Percentiles rank a stretch among this genome's conserved stretches.
These are phyloP conservation scores for Fusarium kyushuense DNA, from an alignment of 2,329 filamentous ascomycete species.

Conservation along the genomic window DNA sequence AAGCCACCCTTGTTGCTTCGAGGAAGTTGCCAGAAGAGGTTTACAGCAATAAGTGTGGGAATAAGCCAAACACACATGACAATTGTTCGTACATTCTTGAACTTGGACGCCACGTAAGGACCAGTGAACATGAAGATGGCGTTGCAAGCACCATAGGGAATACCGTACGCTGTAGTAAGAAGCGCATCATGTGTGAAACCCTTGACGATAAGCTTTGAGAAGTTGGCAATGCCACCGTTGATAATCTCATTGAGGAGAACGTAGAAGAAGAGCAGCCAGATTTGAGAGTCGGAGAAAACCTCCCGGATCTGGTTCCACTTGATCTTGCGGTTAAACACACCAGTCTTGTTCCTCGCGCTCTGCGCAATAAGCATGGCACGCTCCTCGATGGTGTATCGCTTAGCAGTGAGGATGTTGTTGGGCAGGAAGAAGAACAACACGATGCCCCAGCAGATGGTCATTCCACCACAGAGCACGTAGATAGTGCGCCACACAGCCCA, in stretches of 20 bases:
- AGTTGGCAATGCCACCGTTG: slow-evolving; percentile 67
- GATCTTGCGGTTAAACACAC: slow-evolving; percentile 63
- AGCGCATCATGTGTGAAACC: slow-evolving; percentile 54
- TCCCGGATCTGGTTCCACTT: slow-evolving; percentile 63
- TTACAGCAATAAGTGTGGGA: slow-evolving; percentile 63
- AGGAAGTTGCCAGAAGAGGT: slow-evolving; percentile 63
- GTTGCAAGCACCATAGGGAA: slow-evolving; percentile 66
- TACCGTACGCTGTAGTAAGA: slow-evolving; percentile 63
- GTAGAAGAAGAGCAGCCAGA: slow-evolving; percentile 66
- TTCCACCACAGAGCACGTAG: slow-evolving; percentile 63
- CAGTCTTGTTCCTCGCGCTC: slow-evolving; percentile 63
- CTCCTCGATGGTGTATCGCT: slow-evolving; percentile 44
- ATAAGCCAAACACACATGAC: slow-evolving; percentile 65
- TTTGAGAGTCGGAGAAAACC: slow-evolving; percentile 62
- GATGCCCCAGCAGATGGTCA: slow-evolving; percentile 63
- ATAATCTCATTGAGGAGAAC: slow-evolving; percentile 67
- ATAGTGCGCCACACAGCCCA: slow-evolving; percentile 64
- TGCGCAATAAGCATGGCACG: slow-evolving; percentile 69
- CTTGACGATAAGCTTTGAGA: slow-evolving; percentile 67
- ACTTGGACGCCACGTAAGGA: slow-evolving; percentile 63
- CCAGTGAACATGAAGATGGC: slow-evolving; percentile 66
- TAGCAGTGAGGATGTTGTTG: slow-evolving; percentile 58
- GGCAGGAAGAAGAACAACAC: slow-evolving; percentile 60
- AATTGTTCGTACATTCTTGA: slow-evolving; percentile 63
- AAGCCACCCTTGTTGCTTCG: slow-evolving; percentile 59